Conservation (phyloP, 139 green algal genomes). For the Tetradesmus lagerheimii region DNA sequence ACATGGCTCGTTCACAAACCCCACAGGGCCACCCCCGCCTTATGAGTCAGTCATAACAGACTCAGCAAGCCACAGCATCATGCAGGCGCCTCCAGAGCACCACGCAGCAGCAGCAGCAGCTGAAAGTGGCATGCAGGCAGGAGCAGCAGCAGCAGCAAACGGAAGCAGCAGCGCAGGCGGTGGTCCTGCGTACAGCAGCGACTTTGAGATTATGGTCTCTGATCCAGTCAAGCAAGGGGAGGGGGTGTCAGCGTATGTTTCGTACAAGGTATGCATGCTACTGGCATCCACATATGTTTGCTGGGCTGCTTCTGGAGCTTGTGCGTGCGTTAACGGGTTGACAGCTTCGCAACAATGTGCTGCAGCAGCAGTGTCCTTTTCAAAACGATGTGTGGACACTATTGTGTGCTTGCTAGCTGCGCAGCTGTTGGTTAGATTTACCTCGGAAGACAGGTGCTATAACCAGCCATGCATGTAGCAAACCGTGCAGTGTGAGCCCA, state of each 20-base stretch:
- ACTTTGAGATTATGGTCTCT: slow-evolving; percentile 78
- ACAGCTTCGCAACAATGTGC: too few relatives aligned
- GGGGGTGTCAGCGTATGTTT: slow-evolving; percentile 75
- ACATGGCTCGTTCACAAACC: slow-evolving; percentile 38
- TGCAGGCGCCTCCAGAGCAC: not conserved
- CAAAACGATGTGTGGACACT: too few relatives aligned
- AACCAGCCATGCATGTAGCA: too few relatives aligned
- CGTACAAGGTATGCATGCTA: slow-evolving; percentile 59
- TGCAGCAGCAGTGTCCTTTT: too few relatives aligned
- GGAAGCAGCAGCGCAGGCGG: not conserved
- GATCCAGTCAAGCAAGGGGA: slow-evolving; percentile 97
- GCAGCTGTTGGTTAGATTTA: too few relatives aligned
- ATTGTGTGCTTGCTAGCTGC: too few relatives aligned
- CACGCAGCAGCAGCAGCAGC: slow-evolving; percentile 32
- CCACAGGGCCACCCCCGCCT: slow-evolving; percentile 47
- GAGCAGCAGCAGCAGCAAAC: slow-evolving; percentile 14
- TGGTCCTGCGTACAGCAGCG: not conserved
- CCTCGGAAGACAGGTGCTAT: too few relatives aligned
- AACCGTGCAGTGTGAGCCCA: too few relatives aligned
- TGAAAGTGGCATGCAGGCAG: not conserved
- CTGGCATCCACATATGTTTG: too few relatives aligned
- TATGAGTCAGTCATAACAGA: slow-evolving; percentile 55
- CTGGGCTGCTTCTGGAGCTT: too few relatives aligned
- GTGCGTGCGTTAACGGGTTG: too few relatives aligned
- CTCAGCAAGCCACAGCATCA: slow-evolving; percentile 32